Evolutionary conservation across 78 protist genomes (phyloP).

Genomic region (Emiliania huxleyi): DNA sequence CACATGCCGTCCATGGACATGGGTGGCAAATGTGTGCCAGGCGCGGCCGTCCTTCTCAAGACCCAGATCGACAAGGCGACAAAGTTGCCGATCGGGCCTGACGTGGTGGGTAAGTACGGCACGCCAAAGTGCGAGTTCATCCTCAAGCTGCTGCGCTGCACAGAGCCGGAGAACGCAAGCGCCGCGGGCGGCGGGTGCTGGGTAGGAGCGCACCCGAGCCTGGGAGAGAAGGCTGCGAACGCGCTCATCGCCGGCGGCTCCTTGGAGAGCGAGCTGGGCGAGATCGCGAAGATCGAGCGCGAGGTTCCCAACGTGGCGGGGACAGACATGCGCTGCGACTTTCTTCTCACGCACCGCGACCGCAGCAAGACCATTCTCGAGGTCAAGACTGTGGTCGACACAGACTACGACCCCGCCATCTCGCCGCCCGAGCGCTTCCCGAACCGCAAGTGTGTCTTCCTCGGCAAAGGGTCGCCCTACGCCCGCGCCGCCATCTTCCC

Average conservation of each 20-base stretch:
- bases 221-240: background rate
- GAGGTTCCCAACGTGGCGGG: background rate
- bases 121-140: constrained; percentile 13
- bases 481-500: background rate
- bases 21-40: background rate
- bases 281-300: background rate
- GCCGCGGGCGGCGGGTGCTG: background rate
- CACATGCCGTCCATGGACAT: constrained; percentile 22
- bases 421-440: background rate
- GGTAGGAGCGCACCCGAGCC: background rate
- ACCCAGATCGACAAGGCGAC: background rate
- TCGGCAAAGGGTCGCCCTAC: background rate
- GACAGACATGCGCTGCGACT: constrained; percentile 9
- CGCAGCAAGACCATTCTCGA: background rate
- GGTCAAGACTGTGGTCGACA: constrained; percentile 24
- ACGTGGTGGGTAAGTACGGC: constrained; percentile 11
- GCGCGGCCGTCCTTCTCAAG: background rate
- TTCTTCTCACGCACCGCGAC: background rate
- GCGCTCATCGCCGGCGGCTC: background rate
- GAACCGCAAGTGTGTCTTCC: background rate
- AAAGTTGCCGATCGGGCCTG: background rate
- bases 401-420: background rate
- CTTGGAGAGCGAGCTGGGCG: background rate
- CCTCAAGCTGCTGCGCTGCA: background rate
- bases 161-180: background rate